Evolutionary conservation across 2,329 filamentous ascomycete species (phyloP).

Genomic region (Alternaria metachromatica): DNA sequence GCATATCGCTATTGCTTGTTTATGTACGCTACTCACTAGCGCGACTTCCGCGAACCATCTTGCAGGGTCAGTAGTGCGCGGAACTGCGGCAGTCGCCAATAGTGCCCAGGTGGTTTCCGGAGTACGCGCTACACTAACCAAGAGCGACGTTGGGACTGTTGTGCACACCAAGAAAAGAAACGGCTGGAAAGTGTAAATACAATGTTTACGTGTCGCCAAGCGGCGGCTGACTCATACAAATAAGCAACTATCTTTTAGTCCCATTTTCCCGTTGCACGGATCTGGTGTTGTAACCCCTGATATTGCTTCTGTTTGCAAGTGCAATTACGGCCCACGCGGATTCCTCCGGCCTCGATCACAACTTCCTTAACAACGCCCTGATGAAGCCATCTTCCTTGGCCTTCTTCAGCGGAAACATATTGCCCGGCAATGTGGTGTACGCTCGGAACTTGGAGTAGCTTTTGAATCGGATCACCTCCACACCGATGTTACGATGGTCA

Average conservation of each 20-base stretch:
- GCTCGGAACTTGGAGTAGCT: slow-evolving; percentile 10
- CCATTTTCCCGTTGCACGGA: background rate
- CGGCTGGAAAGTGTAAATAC: background rate
- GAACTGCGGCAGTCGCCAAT: background rate
- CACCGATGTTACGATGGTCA: slow-evolving; percentile 20
- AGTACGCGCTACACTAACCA: background rate
- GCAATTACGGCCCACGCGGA: background rate
- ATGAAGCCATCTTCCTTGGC: slow-evolving; percentile 35
- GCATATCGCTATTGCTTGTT: background rate
- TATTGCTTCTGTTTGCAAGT: background rate
- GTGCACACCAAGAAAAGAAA: background rate
- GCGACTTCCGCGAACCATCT: background rate
- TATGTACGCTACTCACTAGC: background rate
- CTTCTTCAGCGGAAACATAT: slow-evolving; percentile 5
- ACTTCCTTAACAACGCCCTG: slow-evolving; percentile 21
- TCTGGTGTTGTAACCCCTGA: background rate
- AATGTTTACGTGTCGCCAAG: background rate
- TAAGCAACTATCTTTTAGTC: background rate
- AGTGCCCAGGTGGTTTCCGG: background rate
- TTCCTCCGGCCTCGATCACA: background rate
- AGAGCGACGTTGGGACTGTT: background rate
- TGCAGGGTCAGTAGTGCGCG: background rate
- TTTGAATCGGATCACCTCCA: slow-evolving; percentile 20
- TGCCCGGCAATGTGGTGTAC: slow-evolving; percentile 19
- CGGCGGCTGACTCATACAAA: background rate